A percentile compares a stretch with the other conserved stretches of the same genome.
These are phyloP conservation scores for Monilinia aucupariae DNA, from an alignment of 2,329 filamentous ascomycete species.

Conservation along the genomic window DNA sequence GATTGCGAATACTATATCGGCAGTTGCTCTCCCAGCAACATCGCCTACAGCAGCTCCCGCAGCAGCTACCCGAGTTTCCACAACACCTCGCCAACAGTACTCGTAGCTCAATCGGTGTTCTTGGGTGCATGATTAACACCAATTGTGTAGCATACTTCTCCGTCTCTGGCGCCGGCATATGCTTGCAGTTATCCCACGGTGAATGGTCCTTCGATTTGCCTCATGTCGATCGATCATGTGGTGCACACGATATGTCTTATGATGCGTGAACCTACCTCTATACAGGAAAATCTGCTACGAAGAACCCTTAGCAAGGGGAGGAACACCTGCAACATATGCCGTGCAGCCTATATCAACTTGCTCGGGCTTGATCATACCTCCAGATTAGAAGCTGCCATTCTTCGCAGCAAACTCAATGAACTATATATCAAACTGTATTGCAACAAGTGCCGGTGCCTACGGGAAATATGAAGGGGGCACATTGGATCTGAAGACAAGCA, in stretches of 20 bases:
- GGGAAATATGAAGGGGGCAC: slow-evolving; percentile 6
- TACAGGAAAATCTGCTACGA: neutral
- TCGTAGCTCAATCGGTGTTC: slow-evolving; percentile 3
- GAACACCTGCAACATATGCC: neutral
- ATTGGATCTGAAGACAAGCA: neutral
- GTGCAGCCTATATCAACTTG: slow-evolving; percentile 4
- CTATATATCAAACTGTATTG: slow-evolving; percentile 2
- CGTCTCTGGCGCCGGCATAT: slow-evolving; percentile 1
- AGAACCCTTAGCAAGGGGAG: neutral
- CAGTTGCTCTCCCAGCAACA: neutral
- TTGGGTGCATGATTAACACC: slow-evolving; percentile 10
- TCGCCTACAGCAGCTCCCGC: neutral
- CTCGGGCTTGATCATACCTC: neutral
- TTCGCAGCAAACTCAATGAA: neutral
- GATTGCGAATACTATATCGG: neutral
- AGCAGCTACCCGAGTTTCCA: neutral
- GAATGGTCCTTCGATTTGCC: neutral
- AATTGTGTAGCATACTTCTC: slow-evolving; percentile 5
- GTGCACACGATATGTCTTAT: slow-evolving; percentile 5
- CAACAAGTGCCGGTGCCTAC: neutral
- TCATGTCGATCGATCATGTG: slow-evolving; percentile 6
- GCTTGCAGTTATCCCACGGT: neutral
- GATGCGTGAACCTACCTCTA: slow-evolving; percentile 11
- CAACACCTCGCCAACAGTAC: slow-evolving; percentile 4
- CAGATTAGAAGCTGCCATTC: slow-evolving; percentile 3